These are phyloP conservation scores for Inga laurina DNA, from an alignment of 306 rosid genomes.

Conservation along the genomic window DNA sequence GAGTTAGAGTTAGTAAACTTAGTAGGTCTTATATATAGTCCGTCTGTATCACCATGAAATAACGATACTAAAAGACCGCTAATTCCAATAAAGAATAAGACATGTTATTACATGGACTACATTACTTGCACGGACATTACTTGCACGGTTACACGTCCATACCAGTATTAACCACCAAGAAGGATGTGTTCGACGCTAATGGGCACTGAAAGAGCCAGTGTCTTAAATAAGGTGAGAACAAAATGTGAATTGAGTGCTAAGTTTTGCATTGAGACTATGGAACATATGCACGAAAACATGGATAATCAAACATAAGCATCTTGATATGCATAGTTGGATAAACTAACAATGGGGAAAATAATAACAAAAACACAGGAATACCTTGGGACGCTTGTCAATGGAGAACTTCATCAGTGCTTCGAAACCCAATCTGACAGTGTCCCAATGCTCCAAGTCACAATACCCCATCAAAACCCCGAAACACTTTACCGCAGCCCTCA, in stretches of 20 bases:
- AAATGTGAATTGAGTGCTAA: background rate
- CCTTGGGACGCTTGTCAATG: slow-evolving; percentile 87
- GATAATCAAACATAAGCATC: slow-evolving; percentile 5
- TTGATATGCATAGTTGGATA: background rate
- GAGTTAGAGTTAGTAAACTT: background rate
- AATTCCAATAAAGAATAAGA: background rate
- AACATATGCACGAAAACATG: background rate
- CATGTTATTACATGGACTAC: background rate
- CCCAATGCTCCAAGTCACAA: slow-evolving; percentile 86
- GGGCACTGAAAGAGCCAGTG: background rate
- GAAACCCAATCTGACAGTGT: slow-evolving; percentile 63
- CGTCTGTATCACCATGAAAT: background rate
- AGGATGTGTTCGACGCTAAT: background rate
- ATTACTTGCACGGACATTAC: background rate
- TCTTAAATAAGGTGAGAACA: background rate
- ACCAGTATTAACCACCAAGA: background rate
- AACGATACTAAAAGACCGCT: background rate
- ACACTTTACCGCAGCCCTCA: slow-evolving; percentile 78
- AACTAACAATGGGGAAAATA: background rate
- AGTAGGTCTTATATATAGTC: background rate
- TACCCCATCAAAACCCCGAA: slow-evolving; percentile 73
- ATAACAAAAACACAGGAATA: slow-evolving; percentile 8
- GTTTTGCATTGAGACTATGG: slow-evolving; percentile 1
- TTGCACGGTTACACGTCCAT: background rate
- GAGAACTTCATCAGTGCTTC: slow-evolving; percentile 71